Conservation (phyloP, 2,329 filamentous ascomycete genomes). For the Uncinocarpus reesii region DNA sequence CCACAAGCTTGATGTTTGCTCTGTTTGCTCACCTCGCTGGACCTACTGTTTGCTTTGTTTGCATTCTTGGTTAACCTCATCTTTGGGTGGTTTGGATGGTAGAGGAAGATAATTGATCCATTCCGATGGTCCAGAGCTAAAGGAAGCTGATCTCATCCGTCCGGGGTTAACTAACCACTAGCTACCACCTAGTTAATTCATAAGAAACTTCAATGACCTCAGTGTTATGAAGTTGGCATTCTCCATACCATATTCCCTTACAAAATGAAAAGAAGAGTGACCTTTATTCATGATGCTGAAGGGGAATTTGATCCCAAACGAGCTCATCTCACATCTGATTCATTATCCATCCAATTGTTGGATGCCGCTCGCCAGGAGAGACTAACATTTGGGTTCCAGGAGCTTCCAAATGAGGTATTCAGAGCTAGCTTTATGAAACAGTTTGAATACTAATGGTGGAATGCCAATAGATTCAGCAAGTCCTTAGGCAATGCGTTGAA, state of each 20-base stretch:
- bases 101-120: too few relatives aligned
- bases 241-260: not conserved
- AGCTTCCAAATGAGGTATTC: constrained; percentile 57
- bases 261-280: constrained; percentile 46
- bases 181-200: too few relatives aligned
- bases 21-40: not conserved
- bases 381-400: constrained; percentile 60
- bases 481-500: constrained; percentile 57
- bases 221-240: not conserved
- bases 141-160: too few relatives aligned
- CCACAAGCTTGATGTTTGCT: not conserved
- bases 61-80: not conserved
- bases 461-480: constrained; percentile 45
- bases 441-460: not conserved
- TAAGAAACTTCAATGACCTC: too few relatives aligned
- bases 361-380: constrained; percentile 67
- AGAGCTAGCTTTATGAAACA: not conserved
- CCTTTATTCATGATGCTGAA: constrained; percentile 61
- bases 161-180: too few relatives aligned
- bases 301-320: constrained; percentile 54
- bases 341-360: constrained; percentile 50
- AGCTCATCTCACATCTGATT: constrained; percentile 47
- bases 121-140: too few relatives aligned
- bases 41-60: constrained; percentile 3
- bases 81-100: too few relatives aligned